These are phyloP conservation scores for Hyaloscypha finlandica DNA, from an alignment of 495 filamentous ascomycete species.

Conservation along the genomic window DNA sequence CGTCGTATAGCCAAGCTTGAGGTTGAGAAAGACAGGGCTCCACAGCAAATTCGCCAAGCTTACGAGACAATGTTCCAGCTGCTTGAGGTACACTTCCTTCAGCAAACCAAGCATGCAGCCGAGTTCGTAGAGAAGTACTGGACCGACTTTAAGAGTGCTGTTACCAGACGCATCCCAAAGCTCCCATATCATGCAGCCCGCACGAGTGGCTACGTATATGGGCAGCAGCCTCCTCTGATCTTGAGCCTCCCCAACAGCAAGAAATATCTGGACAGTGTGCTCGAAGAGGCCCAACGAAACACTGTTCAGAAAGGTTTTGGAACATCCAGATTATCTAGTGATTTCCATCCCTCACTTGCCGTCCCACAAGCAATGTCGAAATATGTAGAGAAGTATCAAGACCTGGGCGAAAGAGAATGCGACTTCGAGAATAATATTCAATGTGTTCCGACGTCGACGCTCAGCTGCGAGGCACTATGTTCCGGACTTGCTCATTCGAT, in stretches of 20 bases:
- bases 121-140: too few relatives aligned
- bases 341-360: too few relatives aligned
- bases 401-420: constrained; percentile 35
- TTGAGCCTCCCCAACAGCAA: background rate
- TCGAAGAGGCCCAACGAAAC: too few relatives aligned
- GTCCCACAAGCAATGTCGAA: too few relatives aligned
- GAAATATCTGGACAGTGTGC: background rate
- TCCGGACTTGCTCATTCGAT: constrained; percentile 41
- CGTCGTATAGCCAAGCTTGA: constrained; percentile 64
- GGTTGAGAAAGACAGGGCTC: constrained; percentile 30
- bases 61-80: constrained; percentile 42
- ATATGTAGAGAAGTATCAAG: constrained; percentile 34
- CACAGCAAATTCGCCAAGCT: background rate
- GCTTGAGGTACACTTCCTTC: constrained; percentile 2
- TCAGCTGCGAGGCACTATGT: constrained; percentile 1
- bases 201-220: too few relatives aligned
- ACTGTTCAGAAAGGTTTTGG: too few relatives aligned
- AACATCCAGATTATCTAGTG: too few relatives aligned
- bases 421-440: constrained; percentile 25
- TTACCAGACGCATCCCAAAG: too few relatives aligned
- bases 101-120: background rate
- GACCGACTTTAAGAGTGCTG: too few relatives aligned
- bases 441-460: background rate
- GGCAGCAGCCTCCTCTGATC: background rate
- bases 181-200: too few relatives aligned